Percentiles rank a stretch among this genome's conserved stretches.
phyloP scores from a whole-genome alignment of 2,329 filamentous ascomycete species.

The Nigrospora sphaerica region DNA sequence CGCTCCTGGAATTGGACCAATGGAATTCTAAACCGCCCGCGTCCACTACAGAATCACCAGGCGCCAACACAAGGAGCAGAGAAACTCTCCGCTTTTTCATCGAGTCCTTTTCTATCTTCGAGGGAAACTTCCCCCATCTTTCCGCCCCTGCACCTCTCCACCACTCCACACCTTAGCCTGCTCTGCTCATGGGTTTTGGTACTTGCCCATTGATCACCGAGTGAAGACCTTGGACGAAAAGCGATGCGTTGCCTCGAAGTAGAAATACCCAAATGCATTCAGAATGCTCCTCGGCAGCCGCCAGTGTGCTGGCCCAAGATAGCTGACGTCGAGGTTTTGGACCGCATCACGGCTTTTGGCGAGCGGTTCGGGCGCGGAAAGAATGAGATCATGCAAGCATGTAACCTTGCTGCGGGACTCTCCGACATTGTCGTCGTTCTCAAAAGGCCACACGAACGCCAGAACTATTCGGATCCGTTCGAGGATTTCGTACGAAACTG shows the following conservation, averaged over 20 bases:
- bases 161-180: too few species aligned
- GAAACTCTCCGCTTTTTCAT: too few species aligned
- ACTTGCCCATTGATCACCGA: too few species aligned
- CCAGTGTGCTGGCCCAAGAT: neutral
- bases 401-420: neutral
- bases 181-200: too few species aligned
- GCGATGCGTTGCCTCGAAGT: neutral
- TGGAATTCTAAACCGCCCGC: too few species aligned
- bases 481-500: neutral
- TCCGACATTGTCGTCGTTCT: neutral
- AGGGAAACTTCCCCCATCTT: too few species aligned
- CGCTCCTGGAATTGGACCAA: too few species aligned
- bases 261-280: neutral
- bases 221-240: neutral
- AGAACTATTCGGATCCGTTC: neutral
- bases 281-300: neutral
- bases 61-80: too few species aligned
- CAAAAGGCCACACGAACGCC: neutral
- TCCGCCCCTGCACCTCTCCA: too few species aligned
- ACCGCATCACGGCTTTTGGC: neutral
- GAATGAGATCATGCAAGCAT: neutral
- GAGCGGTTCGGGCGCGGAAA: neutral
- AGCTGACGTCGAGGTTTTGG: neutral
- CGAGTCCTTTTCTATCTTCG: too few species aligned
- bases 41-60: too few species aligned